phyloP scores from a whole-genome alignment of 2,329 filamentous ascomycete genomes.

The Alternaria solani region DNA sequence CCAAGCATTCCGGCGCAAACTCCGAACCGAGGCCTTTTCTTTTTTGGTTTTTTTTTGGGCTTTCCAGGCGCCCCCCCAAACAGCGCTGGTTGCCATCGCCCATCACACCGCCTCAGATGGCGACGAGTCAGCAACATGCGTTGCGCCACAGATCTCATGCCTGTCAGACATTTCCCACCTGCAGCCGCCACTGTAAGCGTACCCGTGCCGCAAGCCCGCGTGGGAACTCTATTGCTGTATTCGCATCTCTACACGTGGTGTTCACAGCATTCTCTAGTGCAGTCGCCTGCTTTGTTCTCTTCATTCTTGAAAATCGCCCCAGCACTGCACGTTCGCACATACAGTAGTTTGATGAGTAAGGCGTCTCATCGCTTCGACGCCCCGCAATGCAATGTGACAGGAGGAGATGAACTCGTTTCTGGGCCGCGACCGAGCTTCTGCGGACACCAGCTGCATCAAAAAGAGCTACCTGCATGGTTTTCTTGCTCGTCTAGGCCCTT shows the following conservation, averaged over 20 bases:
- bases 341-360: conserved; percentile 1
- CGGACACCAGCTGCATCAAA: background rate
- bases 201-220: background rate
- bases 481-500: background rate
- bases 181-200: background rate
- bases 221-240: background rate
- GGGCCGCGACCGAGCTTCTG: conserved; percentile 3
- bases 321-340: background rate
- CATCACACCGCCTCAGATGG: conserved; percentile 6
- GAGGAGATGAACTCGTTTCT: conserved; percentile 4
- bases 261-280: background rate
- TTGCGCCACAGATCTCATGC: background rate
- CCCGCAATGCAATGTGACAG: conserved; percentile 3
- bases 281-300: background rate
- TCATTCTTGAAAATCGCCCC: background rate
- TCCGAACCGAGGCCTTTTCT: background rate
- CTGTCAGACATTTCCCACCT: background rate
- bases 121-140: background rate
- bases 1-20: background rate
- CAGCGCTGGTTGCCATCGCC: background rate
- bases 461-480: background rate
- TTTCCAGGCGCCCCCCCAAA: background rate
- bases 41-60: background rate
- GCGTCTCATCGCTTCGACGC: background rate
- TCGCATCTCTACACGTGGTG: background rate